Base-by-base conservation (phyloP, 805 yeast species). In the Starmerella khaoyaiensis region DNA sequence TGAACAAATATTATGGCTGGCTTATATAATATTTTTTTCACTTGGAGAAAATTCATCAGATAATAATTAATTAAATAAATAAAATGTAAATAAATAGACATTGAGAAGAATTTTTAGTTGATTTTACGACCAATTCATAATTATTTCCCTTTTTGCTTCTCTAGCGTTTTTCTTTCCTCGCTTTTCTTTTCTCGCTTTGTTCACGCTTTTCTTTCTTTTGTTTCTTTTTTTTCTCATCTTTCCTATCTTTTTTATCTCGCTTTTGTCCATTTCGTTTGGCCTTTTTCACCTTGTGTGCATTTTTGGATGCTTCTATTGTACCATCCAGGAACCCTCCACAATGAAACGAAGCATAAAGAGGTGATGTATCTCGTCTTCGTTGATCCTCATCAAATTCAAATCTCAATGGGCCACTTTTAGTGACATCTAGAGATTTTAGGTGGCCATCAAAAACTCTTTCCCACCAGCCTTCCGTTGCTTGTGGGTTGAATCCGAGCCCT, bases 391-490 rank as follows among this genome's bases (percentile, higher is more conserved):
- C 71, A 44, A 72, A 79, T 19, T 63, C 63, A 49, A 80, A 76
- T 7, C 64, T 55, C 0, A 80, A 65, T 5, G 12, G 12, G 1
- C 62, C 62, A 3, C 33, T 41, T 2, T 24, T 44, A 10, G 47
- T 31, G 3, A 82, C 81, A 40, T 80, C 83, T 35, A 90, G 56
- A 7, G 73, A 70, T 53, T 82, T 81, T 46, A 87, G 66, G 47
- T 84, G 95, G 1, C 95, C 95, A 58, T 87, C 96, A 61, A 90
- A 90, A 31, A 87, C 65, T 46, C 81, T 69, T 48, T 87, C 98
- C 98, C 98, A 87, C 98, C 98, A 87, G 31, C 82, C 78, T 46
- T 81, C 94, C 12, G 76, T 71, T 47, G 82, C 90, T 35, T 74
- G 76, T 8, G 65, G 62, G 18, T 69, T 68, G 53, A 79, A 77